Evolutionary conservation across 2,329 filamentous ascomycete species (phyloP), one percentile per base, ranked within the genome.

Genomic region (Laburnicola sp.): DNA sequence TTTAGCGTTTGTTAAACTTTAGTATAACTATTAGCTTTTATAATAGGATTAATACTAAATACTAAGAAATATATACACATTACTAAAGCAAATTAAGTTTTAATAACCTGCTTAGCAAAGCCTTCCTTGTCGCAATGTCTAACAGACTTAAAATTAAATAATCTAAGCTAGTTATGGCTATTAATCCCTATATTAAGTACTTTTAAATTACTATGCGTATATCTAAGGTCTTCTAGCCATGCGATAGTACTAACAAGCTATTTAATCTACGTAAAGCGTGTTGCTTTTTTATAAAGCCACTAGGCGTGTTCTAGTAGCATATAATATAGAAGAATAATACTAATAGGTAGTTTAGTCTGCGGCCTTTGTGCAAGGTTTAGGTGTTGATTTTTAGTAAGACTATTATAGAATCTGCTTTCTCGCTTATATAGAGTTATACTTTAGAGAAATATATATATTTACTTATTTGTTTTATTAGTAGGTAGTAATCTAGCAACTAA

Each of bases 121-220:
- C 45, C 45, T 53, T 45, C 39, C n/a, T 53, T 45, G n/a, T 50
- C 23, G 40, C 46, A 45, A 35, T 53, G 39, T n/a, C 30, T 39
- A 27, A 50, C 6, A 27, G 46, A 53, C 11, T 37, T 45, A 35
- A 53, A 53, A 23, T 53, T 45, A 28, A 53, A 49, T 40, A 53
- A 28, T 35, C 30, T 6, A 32, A 53, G 50, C 27, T 53, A 21
- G 35, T 45, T 47, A 28, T 45, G 11, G 25, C 36, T 27, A 45
- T 53, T 40, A 46, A 52, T 48, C 11, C 49, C 49, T n/a, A 52
- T 35, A 27, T 52, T 52, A 36, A 32, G 35, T 22, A 42, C 34
- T 48, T 52, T 52, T 16, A 52, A 38, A 49, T 53, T 37, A 22
- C 39, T 32, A 53, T 53, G 50, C 25, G 45, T 44, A 45, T 53